Conservation (phyloP, 257 asterid species). For the Solanum chilense region DNA sequence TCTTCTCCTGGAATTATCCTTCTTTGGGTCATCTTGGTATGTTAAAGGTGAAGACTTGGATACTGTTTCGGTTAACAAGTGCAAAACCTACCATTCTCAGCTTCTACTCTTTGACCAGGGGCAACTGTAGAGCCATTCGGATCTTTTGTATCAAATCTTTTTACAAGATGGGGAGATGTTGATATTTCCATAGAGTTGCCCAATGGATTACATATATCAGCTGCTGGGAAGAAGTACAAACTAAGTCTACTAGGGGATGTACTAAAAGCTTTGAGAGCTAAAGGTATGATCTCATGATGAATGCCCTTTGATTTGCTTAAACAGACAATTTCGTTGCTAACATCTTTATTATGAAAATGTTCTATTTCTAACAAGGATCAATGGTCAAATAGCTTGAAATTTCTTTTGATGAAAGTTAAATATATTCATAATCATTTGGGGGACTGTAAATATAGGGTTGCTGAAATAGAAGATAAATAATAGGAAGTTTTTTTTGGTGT, state of each 20-base stretch:
- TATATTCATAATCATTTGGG: not conserved
- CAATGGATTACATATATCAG: constrained; percentile 51
- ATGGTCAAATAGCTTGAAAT: not conserved
- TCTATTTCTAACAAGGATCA: not conserved
- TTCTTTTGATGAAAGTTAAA: not conserved
- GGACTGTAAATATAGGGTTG: not conserved
- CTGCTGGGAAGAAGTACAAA: constrained; percentile 72
- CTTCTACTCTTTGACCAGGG: constrained; percentile 47
- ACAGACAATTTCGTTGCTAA: not conserved
- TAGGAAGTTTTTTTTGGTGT: not conserved
- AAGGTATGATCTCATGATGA: constrained; percentile 31
- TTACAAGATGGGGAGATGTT: constrained; percentile 94
- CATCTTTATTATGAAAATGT: not conserved
- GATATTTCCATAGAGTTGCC: constrained; percentile 78
- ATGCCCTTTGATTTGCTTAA: not conserved
- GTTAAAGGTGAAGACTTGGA: not conserved
- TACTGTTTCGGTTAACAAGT: not conserved
- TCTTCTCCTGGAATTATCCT: not conserved
- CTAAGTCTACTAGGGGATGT: constrained; percentile 50
- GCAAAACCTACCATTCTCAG: constrained; percentile 3
- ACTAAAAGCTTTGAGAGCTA: constrained; percentile 47
- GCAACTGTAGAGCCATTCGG: constrained; percentile 96
- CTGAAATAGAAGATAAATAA: not conserved
- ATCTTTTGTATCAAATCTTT: constrained; percentile 91
- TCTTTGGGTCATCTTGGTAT: not conserved